Evolutionary conservation across 495 filamentous ascomycete genomes (phyloP).

Genomic region (Lasiosphaeriaceae sp.): DNA sequence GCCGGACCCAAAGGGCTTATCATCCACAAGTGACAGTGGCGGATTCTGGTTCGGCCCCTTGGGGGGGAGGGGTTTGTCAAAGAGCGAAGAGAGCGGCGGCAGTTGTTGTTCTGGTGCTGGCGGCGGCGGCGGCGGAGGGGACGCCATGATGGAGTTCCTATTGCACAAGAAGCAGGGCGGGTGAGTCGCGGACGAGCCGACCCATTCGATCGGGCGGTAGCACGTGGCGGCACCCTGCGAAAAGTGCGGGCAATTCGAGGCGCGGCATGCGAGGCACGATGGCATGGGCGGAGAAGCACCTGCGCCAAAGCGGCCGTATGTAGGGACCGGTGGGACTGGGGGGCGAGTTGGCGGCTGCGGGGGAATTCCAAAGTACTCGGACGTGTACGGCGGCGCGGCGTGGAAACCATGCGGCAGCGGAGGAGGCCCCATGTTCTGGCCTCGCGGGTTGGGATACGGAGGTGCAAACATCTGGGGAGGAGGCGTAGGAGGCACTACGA

Average conservation of each 20-base stretch:
- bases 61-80: too few relatives aligned
- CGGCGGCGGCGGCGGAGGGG: neutral
- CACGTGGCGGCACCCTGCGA: neutral
- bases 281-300: neutral
- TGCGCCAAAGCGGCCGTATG: neutral
- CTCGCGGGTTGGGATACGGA: neutral
- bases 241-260: conserved; percentile 5
- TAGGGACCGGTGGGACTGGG: neutral
- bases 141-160: neutral
- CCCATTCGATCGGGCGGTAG: neutral
- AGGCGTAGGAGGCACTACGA: neutral
- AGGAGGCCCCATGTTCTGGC: too few relatives aligned
- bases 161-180: conserved; percentile 3
- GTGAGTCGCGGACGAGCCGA: neutral
- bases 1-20: too few relatives aligned
- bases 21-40: too few relatives aligned
- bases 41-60: too few relatives aligned
- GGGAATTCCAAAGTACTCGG: too few relatives aligned
- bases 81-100: neutral
- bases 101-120: neutral
- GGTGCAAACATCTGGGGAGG: neutral
- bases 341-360: neutral
- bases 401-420: too few relatives aligned
- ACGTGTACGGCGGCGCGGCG: too few relatives aligned
- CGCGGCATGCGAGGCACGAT: conserved; percentile 7